A percentile compares a stretch with the other conserved stretches of the same genome.
phyloP scores from a whole-genome alignment of 2,329 filamentous ascomycete genomes.

The Thielaviopsis euricoi region DNA sequence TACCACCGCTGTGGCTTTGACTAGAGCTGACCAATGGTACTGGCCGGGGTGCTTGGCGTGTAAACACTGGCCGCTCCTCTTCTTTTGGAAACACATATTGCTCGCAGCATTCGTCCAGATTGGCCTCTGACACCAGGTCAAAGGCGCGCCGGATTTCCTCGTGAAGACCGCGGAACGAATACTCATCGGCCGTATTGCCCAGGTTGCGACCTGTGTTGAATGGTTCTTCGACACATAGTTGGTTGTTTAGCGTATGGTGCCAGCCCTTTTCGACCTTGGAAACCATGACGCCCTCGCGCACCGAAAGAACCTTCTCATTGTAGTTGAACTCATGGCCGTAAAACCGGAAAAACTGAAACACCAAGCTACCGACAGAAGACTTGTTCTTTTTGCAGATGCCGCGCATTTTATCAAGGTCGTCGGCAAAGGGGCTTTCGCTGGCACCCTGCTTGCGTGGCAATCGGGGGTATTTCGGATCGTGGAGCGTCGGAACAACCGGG shows the following conservation, averaged over 20 bases:
- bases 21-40: slow-evolving; percentile 44
- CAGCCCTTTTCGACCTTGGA: slow-evolving; percentile 78
- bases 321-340: slow-evolving; percentile 92
- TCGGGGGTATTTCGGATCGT: slow-evolving; percentile 52
- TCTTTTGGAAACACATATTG: slow-evolving; percentile 78
- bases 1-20: slow-evolving; percentile 35
- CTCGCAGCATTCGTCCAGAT: slow-evolving; percentile 71
- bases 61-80: slow-evolving; percentile 43
- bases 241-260: slow-evolving; percentile 64
- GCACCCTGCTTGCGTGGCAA: slow-evolving; percentile 39
- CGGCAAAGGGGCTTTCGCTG: slow-evolving; percentile 62
- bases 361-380: slow-evolving; percentile 65
- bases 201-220: slow-evolving; percentile 84
- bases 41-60: slow-evolving; percentile 38
- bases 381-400: slow-evolving; percentile 67
- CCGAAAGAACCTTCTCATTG: slow-evolving; percentile 66
- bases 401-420: slow-evolving; percentile 59
- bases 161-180: slow-evolving; percentile 81
- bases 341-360: slow-evolving; percentile 90
- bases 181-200: slow-evolving; percentile 91
- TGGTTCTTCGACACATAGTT: slow-evolving; percentile 87
- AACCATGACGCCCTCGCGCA: slow-evolving; percentile 63
- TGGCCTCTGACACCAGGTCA: slow-evolving; percentile 59
- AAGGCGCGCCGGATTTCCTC: slow-evolving; percentile 80
- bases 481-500: slow-evolving; percentile 70